Percentiles rank a stretch among this genome's conserved stretches.
Evolutionary conservation across 148 eudicot genomes (phyloP).

Genomic region (Rhododendron ovatum): DNA sequence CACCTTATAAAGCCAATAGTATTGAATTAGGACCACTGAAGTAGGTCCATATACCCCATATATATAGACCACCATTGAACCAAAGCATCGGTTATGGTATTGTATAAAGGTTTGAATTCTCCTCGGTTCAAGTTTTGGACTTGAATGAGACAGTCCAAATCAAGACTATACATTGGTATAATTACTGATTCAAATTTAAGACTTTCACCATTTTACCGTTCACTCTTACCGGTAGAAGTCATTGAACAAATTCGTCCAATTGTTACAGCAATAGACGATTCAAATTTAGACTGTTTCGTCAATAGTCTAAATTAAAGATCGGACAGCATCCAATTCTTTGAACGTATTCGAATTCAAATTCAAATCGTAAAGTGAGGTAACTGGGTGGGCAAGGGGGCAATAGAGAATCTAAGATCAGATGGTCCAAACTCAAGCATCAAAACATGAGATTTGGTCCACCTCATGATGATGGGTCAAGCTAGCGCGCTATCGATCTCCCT

Average conservation of each 20-base stretch:
- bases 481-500: not conserved
- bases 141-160: not conserved
- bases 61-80: not conserved
- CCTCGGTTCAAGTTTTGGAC: too few species aligned
- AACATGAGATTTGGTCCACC: not conserved
- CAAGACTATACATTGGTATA: too few species aligned
- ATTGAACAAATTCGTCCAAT: too few species aligned
- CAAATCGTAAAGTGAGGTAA: not conserved
- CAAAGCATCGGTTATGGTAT: not conserved
- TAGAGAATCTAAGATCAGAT: not conserved
- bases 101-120: too few species aligned
- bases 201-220: not conserved
- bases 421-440: not conserved
- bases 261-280: too few species aligned
- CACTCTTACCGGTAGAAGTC: too few species aligned
- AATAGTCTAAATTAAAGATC: too few species aligned
- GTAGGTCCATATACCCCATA: not conserved
- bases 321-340: not conserved
- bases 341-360: not conserved
- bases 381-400: not conserved
- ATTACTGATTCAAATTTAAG: not conserved
- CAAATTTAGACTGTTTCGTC: too few species aligned
- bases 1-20: not conserved
- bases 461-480: slow-evolving; percentile 3
- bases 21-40: not conserved